A percentile compares a stretch with the other conserved stretches of the same genome.
phyloP scores from a whole-genome alignment of 2,329 filamentous ascomycete species.

The Clarireedia homoeocarpa region DNA sequence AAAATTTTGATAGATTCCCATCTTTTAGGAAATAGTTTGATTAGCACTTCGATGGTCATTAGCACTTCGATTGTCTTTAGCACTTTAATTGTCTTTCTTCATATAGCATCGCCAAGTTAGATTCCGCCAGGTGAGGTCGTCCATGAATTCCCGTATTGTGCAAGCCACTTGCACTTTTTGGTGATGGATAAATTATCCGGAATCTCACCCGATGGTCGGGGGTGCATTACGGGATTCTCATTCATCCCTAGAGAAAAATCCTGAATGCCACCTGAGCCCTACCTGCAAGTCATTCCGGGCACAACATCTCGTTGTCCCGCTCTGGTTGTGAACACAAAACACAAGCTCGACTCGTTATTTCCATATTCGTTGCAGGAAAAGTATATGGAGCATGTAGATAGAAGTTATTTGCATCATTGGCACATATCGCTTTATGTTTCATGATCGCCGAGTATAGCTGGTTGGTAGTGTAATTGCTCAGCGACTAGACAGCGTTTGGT shows the following conservation, averaged over 20 bases:
- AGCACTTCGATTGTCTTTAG: background rate
- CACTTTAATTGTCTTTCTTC: background rate
- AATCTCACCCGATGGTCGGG: no score
- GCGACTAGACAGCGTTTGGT: background rate
- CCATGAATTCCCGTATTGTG: background rate
- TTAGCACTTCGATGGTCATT: no score
- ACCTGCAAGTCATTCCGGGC: slow-evolving; percentile 4
- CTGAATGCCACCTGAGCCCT: background rate
- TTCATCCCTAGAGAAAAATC: background rate
- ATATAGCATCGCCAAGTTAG: background rate
- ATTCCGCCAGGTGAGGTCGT: no score
- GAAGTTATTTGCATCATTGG: background rate
- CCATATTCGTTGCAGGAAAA: slow-evolving; percentile 2
- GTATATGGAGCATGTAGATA: background rate
- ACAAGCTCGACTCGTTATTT: background rate
- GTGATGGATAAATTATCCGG: background rate
- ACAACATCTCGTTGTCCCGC: background rate
- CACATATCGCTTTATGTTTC: background rate
- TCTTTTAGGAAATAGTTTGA: background rate
- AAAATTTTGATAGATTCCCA: background rate
- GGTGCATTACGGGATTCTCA: background rate
- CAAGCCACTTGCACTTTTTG: background rate
- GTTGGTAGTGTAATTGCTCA: background rate
- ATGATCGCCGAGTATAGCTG: background rate
- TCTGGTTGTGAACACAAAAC: background rate